Evolutionary conservation across 306 rosid genomes (phyloP).

Genomic region (Begonia fuchsioides): DNA sequence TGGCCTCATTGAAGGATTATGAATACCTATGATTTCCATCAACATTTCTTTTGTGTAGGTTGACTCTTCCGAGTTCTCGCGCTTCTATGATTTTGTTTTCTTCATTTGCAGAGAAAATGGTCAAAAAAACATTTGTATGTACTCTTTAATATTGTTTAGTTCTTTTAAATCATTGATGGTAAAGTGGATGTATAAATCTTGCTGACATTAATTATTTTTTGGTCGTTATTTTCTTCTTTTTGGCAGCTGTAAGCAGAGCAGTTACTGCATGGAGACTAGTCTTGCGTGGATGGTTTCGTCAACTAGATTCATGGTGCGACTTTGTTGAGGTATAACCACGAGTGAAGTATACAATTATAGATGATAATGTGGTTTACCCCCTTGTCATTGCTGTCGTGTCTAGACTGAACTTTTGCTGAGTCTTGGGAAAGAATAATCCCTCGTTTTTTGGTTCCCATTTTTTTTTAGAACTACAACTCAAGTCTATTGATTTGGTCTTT

Average conservation of each 20-base stretch:
- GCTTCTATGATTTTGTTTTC: constrained; percentile 85
- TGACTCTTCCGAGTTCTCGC: constrained; percentile 55
- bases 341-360: too few relatives aligned
- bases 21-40: neutral
- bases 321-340: constrained; percentile 65
- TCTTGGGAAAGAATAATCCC: too few relatives aligned
- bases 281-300: constrained; percentile 64
- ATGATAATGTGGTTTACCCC: too few relatives aligned
- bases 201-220: constrained; percentile 6
- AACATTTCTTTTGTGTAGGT: constrained; percentile 30
- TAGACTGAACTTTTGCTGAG: too few relatives aligned
- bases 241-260: constrained; percentile 70
- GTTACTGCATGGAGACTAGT: constrained; percentile 79
- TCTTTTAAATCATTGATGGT: constrained; percentile 1
- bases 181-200: constrained; percentile 1
- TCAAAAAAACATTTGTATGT: constrained; percentile 90
- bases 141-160: neutral
- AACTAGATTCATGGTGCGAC: constrained; percentile 78
- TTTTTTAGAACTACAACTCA: too few relatives aligned
- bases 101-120: constrained; percentile 85
- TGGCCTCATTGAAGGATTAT: neutral
- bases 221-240: constrained; percentile 3
- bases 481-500: too few relatives aligned
- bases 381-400: too few relatives aligned
- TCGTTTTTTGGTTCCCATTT: too few relatives aligned